Percentiles rank a stretch among this genome's conserved stretches.
Conservation (phyloP, 371 early-diverging fungal species). For the Mortierella polycephala region DNA sequence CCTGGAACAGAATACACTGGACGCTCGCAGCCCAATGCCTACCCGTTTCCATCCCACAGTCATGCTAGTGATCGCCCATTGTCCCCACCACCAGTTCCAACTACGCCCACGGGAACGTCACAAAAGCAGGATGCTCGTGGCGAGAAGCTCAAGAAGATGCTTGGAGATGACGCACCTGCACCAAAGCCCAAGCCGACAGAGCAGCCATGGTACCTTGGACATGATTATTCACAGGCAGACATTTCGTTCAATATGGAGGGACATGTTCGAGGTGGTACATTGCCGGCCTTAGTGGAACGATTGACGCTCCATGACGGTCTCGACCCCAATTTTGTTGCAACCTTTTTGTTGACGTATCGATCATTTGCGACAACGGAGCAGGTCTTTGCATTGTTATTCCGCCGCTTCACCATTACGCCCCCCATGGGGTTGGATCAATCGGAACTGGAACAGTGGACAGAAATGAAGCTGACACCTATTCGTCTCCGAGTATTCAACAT, state of each 20-base stretch:
- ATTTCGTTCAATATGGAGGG: constrained; percentile 85
- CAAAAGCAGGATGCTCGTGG: constrained; percentile 34
- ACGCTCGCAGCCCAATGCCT: constrained; percentile 55
- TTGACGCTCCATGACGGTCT: constrained; percentile 85
- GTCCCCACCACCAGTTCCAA: constrained; percentile 13
- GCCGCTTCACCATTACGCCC: constrained; percentile 78
- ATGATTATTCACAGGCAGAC: constrained; percentile 82
- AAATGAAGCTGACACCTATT: constrained; percentile 85
- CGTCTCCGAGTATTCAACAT: constrained; percentile 91
- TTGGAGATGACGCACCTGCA: constrained; percentile 50
- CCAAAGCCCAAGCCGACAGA: constrained; percentile 34
- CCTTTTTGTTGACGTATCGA: constrained; percentile 90
- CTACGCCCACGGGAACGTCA: neutral
- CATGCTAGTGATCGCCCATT: constrained; percentile 17
- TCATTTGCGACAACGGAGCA: constrained; percentile 84
- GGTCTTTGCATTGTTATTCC: constrained; percentile 74
- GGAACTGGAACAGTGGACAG: constrained; percentile 84
- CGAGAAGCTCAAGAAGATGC: constrained; percentile 47
- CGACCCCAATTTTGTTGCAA: constrained; percentile 82
- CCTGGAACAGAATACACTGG: constrained; percentile 50
- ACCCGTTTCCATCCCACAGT: constrained; percentile 54
- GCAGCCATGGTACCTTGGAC: constrained; percentile 76
- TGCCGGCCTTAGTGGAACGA: constrained; percentile 86
- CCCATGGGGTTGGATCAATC: constrained; percentile 74
- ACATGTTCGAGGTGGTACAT: constrained; percentile 86